Evolutionary conservation across 2,329 filamentous ascomycete genomes (phyloP).

Genomic region (Drechslerella dactyloides): DNA sequence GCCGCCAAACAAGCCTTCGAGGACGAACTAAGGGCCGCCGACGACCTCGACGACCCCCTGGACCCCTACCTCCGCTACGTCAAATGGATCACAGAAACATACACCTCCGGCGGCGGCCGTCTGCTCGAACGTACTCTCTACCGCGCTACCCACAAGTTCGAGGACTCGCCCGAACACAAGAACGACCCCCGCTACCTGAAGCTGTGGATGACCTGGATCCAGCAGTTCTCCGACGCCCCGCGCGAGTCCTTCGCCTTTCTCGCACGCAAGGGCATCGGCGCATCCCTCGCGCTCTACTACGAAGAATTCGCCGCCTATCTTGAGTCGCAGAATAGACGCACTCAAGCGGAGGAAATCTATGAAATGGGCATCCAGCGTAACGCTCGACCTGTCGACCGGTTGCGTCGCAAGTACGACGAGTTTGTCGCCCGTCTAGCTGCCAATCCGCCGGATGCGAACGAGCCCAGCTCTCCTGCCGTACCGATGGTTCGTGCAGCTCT

Average conservation of each 20-base stretch:
- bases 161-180: constrained; percentile 84
- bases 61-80: constrained; percentile 97
- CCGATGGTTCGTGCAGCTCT: constrained; percentile 82
- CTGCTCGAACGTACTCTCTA: constrained; percentile 93
- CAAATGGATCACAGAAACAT: constrained; percentile 93
- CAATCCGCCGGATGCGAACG: constrained; percentile 60
- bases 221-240: constrained; percentile 89
- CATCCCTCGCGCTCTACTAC: constrained; percentile 87
- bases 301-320: constrained; percentile 96
- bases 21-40: constrained; percentile 82
- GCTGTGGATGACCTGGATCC: constrained; percentile 92
- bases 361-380: constrained; percentile 86
- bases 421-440: constrained; percentile 76
- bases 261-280: constrained; percentile 84
- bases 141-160: constrained; percentile 87
- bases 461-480: constrained; percentile 84
- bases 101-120: constrained; percentile 87
- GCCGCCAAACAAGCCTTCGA: constrained; percentile 53
- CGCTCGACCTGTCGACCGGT: constrained; percentile 78
- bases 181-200: constrained; percentile 94
- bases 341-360: constrained; percentile 92
- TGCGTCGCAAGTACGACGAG: constrained; percentile 88
- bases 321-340: constrained; percentile 81
- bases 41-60: constrained; percentile 90
- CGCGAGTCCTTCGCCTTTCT: constrained; percentile 92